Conservation (phyloP, 164 flowering plant species). For the Piper betle region DNA sequence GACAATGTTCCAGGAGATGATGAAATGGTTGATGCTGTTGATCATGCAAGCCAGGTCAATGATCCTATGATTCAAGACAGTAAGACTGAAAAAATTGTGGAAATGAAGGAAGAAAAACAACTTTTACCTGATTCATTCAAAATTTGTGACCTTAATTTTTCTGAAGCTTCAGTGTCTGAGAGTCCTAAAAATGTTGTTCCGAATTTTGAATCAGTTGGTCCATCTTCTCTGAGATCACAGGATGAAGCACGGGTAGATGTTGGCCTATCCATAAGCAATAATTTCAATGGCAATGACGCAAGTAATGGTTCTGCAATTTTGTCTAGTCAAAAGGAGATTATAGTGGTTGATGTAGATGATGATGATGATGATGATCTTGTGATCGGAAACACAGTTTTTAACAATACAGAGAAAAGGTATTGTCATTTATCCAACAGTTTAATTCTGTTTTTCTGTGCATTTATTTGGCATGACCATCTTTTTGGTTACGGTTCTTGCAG, state of each 20-base stretch:
- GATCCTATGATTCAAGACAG: slow-evolving; percentile 20
- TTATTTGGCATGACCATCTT: too few relatives aligned
- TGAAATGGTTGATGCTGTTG: slow-evolving; percentile 15
- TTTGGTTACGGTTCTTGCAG: slow-evolving; percentile 19
- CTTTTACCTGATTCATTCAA: slow-evolving; percentile 62
- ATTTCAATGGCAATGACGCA: slow-evolving; percentile 20
- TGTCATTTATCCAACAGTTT: slow-evolving; percentile 5
- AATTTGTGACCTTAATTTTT: slow-evolving; percentile 81
- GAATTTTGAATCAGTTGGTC: slow-evolving; percentile 20
- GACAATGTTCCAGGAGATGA: slow-evolving; percentile 17
- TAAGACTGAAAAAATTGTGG: slow-evolving; percentile 16
- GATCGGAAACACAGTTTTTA: slow-evolving; percentile 25
- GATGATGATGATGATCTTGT: slow-evolving; percentile 36
- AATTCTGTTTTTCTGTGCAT: background rate
- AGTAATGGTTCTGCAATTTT: slow-evolving; percentile 3
- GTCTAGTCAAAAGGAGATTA: slow-evolving; percentile 35
- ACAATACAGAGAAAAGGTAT: slow-evolving; percentile 29
- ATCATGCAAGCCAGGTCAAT: slow-evolving; percentile 18
- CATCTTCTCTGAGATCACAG: slow-evolving; percentile 24
- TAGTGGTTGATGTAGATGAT: slow-evolving; percentile 51
- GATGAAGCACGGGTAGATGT: slow-evolving; percentile 36
- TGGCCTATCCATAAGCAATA: slow-evolving; percentile 44
- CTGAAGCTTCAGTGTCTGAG: slow-evolving; percentile 52
- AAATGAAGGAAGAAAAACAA: slow-evolving; percentile 54
- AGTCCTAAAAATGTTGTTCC: slow-evolving; percentile 16